Evolutionary conservation across 148 eudicot genomes (phyloP).

Genomic region (Vaccinium macrocarpon): DNA sequence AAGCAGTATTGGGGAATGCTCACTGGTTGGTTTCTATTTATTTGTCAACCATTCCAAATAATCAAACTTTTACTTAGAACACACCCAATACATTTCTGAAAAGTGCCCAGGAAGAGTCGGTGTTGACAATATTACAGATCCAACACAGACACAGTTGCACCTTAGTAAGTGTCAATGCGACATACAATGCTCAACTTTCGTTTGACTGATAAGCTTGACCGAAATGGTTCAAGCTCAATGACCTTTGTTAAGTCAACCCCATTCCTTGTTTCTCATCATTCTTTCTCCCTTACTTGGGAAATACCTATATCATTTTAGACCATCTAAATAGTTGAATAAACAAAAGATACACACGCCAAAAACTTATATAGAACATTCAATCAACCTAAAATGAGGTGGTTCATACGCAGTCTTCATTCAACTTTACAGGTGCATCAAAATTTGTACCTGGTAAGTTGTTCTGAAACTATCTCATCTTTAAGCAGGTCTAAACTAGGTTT

Average conservation of each 20-base stretch:
- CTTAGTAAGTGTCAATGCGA: not conserved
- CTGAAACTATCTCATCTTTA: conserved; percentile 87
- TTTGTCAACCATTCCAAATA: not conserved
- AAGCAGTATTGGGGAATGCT: not conserved
- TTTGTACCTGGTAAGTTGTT: conserved; percentile 83
- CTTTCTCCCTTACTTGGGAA: not conserved
- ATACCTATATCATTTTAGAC: not conserved
- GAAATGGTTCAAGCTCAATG: not conserved
- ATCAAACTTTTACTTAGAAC: not conserved
- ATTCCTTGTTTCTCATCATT: not conserved
- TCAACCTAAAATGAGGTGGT: not conserved
- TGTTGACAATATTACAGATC: not conserved
- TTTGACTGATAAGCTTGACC: not conserved
- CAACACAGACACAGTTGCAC: not conserved
- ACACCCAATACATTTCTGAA: not conserved
- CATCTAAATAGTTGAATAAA: not conserved
- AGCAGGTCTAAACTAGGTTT: conserved; percentile 44
- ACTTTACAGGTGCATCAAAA: not conserved
- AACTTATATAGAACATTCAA: not conserved
- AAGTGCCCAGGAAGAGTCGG: not conserved
- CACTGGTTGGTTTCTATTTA: not conserved
- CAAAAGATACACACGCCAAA: not conserved
- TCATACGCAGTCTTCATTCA: not conserved
- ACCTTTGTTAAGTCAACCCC: not conserved
- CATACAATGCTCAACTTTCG: not conserved